phyloP scores from a whole-genome alignment of 2,329 filamentous ascomycete genomes.

The Alternaria burnsii region DNA sequence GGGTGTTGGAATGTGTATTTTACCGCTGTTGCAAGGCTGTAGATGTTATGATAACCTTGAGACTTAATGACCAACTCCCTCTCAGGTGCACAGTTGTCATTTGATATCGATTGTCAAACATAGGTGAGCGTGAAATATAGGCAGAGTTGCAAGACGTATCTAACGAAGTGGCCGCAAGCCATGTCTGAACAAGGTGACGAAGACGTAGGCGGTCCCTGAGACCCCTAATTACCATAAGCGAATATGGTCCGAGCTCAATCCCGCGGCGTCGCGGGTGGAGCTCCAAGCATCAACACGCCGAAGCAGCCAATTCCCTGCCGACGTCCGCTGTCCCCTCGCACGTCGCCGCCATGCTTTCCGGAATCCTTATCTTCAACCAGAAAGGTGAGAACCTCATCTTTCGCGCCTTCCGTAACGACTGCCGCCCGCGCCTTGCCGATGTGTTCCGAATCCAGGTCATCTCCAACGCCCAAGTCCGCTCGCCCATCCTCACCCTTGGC shows the following conservation, averaged over 20 bases:
- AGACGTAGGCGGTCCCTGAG: background rate
- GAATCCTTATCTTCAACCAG: constrained; percentile 98
- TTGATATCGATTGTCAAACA: too few relatives aligned
- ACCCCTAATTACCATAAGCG: constrained; percentile 5
- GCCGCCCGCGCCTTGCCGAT: constrained; percentile 94
- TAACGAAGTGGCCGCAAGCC: too few relatives aligned
- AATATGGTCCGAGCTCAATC: constrained; percentile 19
- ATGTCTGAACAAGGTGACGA: background rate
- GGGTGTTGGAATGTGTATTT: background rate
- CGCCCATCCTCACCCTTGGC: constrained; percentile 94
- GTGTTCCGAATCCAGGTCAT: constrained; percentile 99
- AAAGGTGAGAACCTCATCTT: constrained; percentile 99
- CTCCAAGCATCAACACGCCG: constrained; percentile 17
- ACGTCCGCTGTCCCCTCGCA: constrained; percentile 4
- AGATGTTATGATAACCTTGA: too few relatives aligned
- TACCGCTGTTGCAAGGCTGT: too few relatives aligned
- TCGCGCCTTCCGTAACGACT: constrained; percentile 97
- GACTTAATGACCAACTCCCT: too few relatives aligned
- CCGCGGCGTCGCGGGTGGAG: constrained; percentile 21
- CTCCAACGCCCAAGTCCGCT: constrained; percentile 96
- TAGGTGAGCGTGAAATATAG: too few relatives aligned
- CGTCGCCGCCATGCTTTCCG: constrained; percentile 78
- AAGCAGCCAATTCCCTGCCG: constrained; percentile 16
- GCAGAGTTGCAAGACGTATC: too few relatives aligned
- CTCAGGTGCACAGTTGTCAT: too few relatives aligned